Percentiles rank a stretch among this genome's conserved stretches.
phyloP scores from a whole-genome alignment of 208 protist genomes.

The Trypanosoma boissoni region DNA sequence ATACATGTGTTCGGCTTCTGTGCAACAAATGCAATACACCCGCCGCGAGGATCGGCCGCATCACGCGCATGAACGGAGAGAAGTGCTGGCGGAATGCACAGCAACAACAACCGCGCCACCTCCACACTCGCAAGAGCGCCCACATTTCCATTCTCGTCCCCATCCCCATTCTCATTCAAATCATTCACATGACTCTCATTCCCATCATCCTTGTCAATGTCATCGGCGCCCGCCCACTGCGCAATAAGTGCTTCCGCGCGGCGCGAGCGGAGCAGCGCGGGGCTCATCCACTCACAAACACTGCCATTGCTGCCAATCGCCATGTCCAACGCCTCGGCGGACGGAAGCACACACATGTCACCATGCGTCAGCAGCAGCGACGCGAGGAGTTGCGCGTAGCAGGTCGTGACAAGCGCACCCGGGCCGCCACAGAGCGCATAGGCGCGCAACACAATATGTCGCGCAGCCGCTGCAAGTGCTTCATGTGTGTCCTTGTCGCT shows the following conservation, averaged over 20 bases:
- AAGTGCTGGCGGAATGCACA: not conserved
- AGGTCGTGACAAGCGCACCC: conserved; percentile 1
- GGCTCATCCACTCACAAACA: not conserved
- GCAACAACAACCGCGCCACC: not conserved
- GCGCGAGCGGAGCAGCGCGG: not conserved
- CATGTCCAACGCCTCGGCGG: no score
- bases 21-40: not conserved
- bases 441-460: conserved; percentile 17
- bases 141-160: not conserved
- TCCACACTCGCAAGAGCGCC: not conserved
- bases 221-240: not conserved
- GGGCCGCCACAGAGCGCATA: conserved; percentile 1
- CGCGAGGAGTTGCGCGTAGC: conserved; percentile 18
- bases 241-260: conserved; percentile 1
- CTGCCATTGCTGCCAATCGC: no score
- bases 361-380: conserved; percentile 14
- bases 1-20: no score
- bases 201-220: not conserved
- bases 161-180: not conserved
- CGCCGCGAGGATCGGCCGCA: not conserved
- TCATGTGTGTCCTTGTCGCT: not conserved
- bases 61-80: not conserved
- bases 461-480: not conserved
- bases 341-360: conserved; percentile 12
- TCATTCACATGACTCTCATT: not conserved